These are phyloP conservation scores for Firmiana major DNA, from an alignment of 345 rosid genomes.

Conservation along the genomic window DNA sequence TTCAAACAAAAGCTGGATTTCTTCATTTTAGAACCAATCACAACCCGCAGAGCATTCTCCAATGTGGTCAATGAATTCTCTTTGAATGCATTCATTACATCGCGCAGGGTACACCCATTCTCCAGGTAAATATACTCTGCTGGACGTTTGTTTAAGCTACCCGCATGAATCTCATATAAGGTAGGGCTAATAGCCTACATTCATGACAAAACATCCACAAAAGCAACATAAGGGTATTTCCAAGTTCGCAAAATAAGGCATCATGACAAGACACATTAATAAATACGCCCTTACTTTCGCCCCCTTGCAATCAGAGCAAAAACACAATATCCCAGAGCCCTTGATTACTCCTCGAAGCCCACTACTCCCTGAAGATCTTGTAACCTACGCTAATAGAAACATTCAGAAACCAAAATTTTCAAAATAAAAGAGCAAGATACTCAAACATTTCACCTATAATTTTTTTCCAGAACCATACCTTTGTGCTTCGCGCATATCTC, in stretches of 20 bases:
- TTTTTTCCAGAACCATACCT: slow-evolving; percentile 39
- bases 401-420: not conserved
- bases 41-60: slow-evolving; percentile 50
- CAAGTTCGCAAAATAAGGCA: not conserved
- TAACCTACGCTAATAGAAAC: slow-evolving; percentile 25
- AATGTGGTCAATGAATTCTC: slow-evolving; percentile 52
- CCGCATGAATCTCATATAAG: slow-evolving; percentile 76
- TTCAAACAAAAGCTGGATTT: slow-evolving; percentile 61
- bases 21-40: slow-evolving; percentile 48
- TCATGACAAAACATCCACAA: slow-evolving; percentile 8
- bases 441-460: not conserved
- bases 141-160: slow-evolving; percentile 78
- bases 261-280: not conserved
- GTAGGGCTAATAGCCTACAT: slow-evolving; percentile 59
- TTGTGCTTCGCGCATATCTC: slow-evolving; percentile 55
- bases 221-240: not conserved
- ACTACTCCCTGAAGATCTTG: slow-evolving; percentile 36
- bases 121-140: slow-evolving; percentile 73
- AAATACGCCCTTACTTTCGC: slow-evolving; percentile 41
- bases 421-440: not conserved
- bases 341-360: slow-evolving; percentile 62
- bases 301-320: slow-evolving; percentile 63
- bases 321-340: slow-evolving; percentile 70
- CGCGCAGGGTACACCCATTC: slow-evolving; percentile 76
- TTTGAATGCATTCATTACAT: slow-evolving; percentile 73